A percentile compares a stretch with the other conserved stretches of the same genome.
These are phyloP conservation scores for Tephrocybe sp. DNA, from an alignment of 768 basidiomycete genomes.

Conservation along the genomic window DNA sequence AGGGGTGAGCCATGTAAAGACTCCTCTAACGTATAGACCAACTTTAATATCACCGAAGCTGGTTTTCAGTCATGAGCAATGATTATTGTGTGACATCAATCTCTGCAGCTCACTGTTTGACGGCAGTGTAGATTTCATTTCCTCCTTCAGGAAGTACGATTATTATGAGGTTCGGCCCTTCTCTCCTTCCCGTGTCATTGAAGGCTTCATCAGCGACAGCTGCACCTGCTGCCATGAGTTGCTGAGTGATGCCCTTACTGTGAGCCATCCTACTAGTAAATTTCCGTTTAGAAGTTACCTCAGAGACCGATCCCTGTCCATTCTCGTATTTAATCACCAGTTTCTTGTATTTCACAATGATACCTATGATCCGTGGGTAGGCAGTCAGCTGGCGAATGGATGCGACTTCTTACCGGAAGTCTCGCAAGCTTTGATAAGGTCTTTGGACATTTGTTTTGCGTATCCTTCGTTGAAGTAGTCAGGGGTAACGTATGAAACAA, in stretches of 20 bases:
- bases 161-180: constrained; percentile 55
- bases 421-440: constrained; percentile 43
- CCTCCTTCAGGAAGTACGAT: constrained; percentile 69
- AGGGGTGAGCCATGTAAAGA: neutral
- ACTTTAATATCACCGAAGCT: constrained; percentile 55
- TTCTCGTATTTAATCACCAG: constrained; percentile 55
- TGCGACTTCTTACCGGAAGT: constrained; percentile 53
- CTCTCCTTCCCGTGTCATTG: neutral
- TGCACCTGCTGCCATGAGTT: constrained; percentile 49
- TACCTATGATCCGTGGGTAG: constrained; percentile 41
- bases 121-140: constrained; percentile 70
- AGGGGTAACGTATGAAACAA: constrained; percentile 60
- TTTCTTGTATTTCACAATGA: constrained; percentile 41
- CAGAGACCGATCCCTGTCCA: constrained; percentile 51
- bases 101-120: constrained; percentile 65
- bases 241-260: constrained; percentile 16
- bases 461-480: constrained; percentile 44
- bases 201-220: constrained; percentile 37
- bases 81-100: constrained; percentile 9
- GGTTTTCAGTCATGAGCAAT: neutral
- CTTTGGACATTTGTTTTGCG: constrained; percentile 49
- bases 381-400: constrained; percentile 34
- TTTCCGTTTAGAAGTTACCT: constrained; percentile 21
- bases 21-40: constrained; percentile 1
- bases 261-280: neutral